These are phyloP conservation scores for Rubroboletus satanas DNA, from an alignment of 768 basidiomycete genomes.

Conservation along the genomic window DNA sequence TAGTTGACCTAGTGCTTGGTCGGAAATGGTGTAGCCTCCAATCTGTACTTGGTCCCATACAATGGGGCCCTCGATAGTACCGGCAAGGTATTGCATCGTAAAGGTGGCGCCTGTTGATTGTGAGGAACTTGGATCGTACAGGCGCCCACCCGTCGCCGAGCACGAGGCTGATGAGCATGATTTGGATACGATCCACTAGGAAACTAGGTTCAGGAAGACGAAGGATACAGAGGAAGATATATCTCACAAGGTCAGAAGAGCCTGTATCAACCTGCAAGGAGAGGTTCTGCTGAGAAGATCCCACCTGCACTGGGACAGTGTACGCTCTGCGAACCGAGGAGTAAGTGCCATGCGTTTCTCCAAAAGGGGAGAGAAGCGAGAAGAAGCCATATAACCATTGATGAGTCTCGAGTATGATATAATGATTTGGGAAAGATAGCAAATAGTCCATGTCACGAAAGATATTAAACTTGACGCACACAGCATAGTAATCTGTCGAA, in stretches of 20 bases:
- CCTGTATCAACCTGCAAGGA: conserved; percentile 78
- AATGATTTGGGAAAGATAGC: background rate
- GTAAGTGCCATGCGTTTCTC: background rate
- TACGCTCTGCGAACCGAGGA: conserved; percentile 48
- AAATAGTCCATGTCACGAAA: background rate
- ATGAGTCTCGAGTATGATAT: background rate
- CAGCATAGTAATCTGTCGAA: conserved; percentile 50
- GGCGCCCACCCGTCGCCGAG: conserved; percentile 38
- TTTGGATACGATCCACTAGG: conserved; percentile 71
- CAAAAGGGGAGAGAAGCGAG: background rate
- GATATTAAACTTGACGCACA: conserved; percentile 36
- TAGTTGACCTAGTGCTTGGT: conserved; percentile 65
- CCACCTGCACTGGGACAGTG: conserved; percentile 56
- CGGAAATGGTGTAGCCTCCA: conserved; percentile 59
- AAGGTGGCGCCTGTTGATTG: conserved; percentile 42
- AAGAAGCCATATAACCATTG: background rate
- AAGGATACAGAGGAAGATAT: background rate
- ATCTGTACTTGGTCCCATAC: conserved; percentile 65
- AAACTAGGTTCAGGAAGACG: background rate
- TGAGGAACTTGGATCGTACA: conserved; percentile 56
- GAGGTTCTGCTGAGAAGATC: conserved; percentile 45
- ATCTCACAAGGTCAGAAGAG: conserved; percentile 71
- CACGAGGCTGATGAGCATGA: conserved; percentile 59
- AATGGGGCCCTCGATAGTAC: conserved; percentile 56
- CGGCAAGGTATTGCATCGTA: conserved; percentile 55